Conservation (phyloP, 441 rosid genomes). For the Erodium moschatum region DNA sequence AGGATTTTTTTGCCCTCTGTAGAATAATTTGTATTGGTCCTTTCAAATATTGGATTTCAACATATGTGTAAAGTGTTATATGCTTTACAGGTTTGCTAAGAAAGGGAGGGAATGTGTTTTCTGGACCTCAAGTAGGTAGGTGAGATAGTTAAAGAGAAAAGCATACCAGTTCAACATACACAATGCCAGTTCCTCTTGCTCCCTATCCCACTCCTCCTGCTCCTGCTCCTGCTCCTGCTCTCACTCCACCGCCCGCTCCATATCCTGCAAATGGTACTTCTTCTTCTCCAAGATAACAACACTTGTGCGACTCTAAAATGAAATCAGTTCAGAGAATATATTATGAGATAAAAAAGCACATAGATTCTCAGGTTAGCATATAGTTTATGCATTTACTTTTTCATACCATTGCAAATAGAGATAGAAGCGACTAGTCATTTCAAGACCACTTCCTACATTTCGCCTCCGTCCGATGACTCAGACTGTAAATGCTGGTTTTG, state of each 20-base stretch:
- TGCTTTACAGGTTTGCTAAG: constrained; percentile 30
- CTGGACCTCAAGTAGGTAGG: constrained; percentile 19
- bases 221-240: too few species aligned
- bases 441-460: neutral
- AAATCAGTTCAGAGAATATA: neutral
- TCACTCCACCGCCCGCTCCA: constrained; percentile 22
- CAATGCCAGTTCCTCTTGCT: constrained; percentile 96
- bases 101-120: constrained; percentile 30
- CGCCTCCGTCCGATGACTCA: neutral
- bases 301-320: neutral
- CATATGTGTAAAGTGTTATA: neutral
- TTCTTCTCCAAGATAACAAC: neutral
- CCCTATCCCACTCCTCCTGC: constrained; percentile 75
- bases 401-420: constrained; percentile 3
- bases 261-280: constrained; percentile 57
- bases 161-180: constrained; percentile 12
- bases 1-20: neutral
- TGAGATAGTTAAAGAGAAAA: constrained; percentile 17
- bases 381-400: neutral
- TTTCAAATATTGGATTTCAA: too few species aligned
- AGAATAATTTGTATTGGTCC: neutral
- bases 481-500: constrained; percentile 7
- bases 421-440: neutral
- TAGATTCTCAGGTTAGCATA: neutral
- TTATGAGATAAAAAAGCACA: neutral